Evolutionary conservation across 805 yeast species (phyloP).

Genomic region (Yamadazyma insecticola): DNA sequence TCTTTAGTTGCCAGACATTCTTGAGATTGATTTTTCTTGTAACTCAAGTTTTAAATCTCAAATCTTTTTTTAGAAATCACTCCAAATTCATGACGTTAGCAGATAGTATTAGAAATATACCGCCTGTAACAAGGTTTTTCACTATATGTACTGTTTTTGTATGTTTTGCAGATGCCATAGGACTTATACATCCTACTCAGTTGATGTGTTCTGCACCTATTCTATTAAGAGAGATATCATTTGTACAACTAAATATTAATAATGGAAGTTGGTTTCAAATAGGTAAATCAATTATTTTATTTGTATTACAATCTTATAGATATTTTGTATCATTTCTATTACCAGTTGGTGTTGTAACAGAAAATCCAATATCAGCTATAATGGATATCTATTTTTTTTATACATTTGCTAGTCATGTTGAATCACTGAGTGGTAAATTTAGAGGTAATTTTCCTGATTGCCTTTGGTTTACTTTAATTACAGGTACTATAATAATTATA

Average conservation of each 20-base stretch:
- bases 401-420: conserved; percentile 53
- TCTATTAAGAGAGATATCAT: background rate
- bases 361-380: conserved; percentile 22
- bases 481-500: conserved; percentile 44
- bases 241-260: background rate
- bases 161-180: conserved; percentile 29
- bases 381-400: conserved; percentile 55
- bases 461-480: conserved; percentile 47
- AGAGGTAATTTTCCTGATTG: conserved; percentile 49
- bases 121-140: conserved; percentile 59
- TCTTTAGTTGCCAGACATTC: too few relatives aligned
- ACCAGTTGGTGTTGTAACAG: conserved; percentile 27
- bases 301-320: conserved; percentile 20
- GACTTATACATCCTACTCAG: conserved; percentile 11
- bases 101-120: conserved; percentile 29
- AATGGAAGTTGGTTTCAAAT: background rate
- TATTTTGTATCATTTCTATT: conserved; percentile 48
- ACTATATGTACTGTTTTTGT: conserved; percentile 45
- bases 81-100: too few relatives aligned
- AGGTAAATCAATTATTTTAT: too few relatives aligned
- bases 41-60: too few relatives aligned
- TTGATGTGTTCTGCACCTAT: background rate
- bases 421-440: conserved; percentile 47
- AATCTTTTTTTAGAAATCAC: too few relatives aligned
- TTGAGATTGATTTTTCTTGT: too few relatives aligned